A percentile compares a stretch with the other conserved stretches of the same genome.
phyloP scores from a whole-genome alignment of 352 stramenopile genomes.

The Globisporangium cylindrosporum region DNA sequence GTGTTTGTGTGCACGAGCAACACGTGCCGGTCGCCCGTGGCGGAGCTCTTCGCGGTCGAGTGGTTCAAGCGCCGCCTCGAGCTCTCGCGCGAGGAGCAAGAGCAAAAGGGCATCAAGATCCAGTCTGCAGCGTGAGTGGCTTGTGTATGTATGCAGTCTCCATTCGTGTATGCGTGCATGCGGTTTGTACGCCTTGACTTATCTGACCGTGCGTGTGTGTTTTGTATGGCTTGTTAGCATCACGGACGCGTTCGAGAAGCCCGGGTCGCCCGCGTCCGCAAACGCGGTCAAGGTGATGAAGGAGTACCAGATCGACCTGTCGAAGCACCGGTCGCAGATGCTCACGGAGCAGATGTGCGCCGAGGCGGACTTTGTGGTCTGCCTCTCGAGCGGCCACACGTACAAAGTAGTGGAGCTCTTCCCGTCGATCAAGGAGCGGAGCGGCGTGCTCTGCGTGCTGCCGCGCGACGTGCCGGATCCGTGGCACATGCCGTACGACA shows the following conservation, averaged over 20 bases:
- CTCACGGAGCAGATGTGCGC: constrained; percentile 65
- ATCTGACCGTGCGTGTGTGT: background rate
- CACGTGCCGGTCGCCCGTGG: constrained; percentile 76
- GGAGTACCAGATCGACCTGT: constrained; percentile 76
- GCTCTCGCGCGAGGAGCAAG: constrained; percentile 66
- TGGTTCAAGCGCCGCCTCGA: constrained; percentile 70
- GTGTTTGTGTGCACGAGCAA: constrained; percentile 87
- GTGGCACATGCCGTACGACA: constrained; percentile 84
- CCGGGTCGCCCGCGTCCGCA: constrained; percentile 61
- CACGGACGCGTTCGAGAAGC: constrained; percentile 67
- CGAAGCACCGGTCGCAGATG: constrained; percentile 58
- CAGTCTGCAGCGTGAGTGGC: constrained; percentile 62
- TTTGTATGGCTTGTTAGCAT: constrained; percentile 31
- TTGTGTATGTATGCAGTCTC: background rate
- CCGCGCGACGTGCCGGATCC: constrained; percentile 68
- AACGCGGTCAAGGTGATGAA: constrained; percentile 65
- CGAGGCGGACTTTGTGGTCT: constrained; percentile 70
- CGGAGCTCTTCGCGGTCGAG: constrained; percentile 73
- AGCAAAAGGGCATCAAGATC: constrained; percentile 64
- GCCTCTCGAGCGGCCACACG: constrained; percentile 57
- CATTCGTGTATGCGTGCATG: background rate
- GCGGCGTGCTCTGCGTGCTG: constrained; percentile 53
- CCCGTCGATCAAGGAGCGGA: constrained; percentile 51
- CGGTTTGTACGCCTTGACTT: background rate
- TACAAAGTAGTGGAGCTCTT: constrained; percentile 70